phyloP scores from a whole-genome alignment of 345 rosid species.

The Salix dunnii region DNA sequence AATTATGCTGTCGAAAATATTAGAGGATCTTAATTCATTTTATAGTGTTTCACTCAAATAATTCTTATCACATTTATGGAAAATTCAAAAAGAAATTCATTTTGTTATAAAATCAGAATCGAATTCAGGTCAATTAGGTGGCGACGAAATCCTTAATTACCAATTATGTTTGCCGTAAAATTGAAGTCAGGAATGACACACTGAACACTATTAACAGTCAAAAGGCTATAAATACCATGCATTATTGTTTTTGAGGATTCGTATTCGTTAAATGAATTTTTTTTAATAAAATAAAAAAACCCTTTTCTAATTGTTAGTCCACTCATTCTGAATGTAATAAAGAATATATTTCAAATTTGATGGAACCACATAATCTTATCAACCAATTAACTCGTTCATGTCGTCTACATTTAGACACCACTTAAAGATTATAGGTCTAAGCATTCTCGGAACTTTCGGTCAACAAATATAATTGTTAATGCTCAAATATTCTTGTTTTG shows the following conservation, averaged over 20 bases:
- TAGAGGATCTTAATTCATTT: background rate
- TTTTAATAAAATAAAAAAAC: too few relatives aligned
- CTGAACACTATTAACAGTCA: background rate
- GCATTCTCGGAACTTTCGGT: background rate
- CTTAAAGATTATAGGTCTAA: too few relatives aligned
- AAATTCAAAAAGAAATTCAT: background rate
- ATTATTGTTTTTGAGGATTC: background rate
- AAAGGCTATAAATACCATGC: background rate
- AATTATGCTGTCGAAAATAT: background rate
- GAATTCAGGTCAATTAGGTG: background rate
- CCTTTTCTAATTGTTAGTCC: background rate
- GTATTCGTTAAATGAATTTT: background rate
- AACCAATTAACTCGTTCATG: background rate
- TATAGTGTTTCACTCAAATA: background rate
- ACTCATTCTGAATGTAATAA: background rate
- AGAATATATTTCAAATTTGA: background rate
- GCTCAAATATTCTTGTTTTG: background rate
- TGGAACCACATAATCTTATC: background rate
- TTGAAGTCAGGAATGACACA: background rate
- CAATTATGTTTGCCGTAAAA: background rate
- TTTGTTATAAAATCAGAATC: background rate
- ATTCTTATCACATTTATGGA: too few relatives aligned
- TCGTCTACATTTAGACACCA: background rate
- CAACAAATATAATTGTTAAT: background rate
- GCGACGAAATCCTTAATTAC: background rate